Conservation (phyloP, 768 basidiomycete species). For the Tricholoma matsutake region DNA sequence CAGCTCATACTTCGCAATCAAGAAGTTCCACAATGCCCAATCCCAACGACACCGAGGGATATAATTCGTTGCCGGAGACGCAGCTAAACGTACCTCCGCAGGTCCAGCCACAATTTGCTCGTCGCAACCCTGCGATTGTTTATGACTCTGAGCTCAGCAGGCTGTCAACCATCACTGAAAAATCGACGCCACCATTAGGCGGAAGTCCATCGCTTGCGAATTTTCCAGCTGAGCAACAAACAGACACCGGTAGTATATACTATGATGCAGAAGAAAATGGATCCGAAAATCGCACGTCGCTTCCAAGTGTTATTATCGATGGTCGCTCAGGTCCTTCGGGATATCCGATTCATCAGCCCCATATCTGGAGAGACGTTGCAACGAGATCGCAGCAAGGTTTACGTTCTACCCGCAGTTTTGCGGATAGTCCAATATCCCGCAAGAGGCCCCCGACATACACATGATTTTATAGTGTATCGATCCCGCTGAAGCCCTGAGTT, state of each 20-base stretch:
- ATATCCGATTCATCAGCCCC: background rate
- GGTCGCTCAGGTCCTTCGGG: background rate
- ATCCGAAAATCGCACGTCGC: background rate
- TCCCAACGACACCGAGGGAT: conserved; percentile 6
- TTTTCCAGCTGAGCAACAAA: conserved; percentile 10
- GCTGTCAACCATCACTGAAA: conserved; percentile 20
- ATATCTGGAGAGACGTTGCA: background rate
- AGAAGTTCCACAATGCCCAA: conserved; percentile 5
- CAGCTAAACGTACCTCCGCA: conserved; percentile 9
- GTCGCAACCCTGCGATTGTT: conserved; percentile 10
- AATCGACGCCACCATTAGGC: conserved; percentile 11
- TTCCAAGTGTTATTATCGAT: background rate
- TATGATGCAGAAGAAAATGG: background rate
- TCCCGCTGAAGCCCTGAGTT: background rate
- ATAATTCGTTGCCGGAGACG: background rate
- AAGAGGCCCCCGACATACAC: background rate
- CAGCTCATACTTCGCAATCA: conserved; percentile 8
- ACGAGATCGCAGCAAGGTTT: background rate
- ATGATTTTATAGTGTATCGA: background rate
- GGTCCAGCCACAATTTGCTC: conserved; percentile 6
- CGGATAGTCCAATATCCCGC: background rate
- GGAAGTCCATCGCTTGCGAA: conserved; percentile 11
- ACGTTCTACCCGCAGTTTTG: background rate
- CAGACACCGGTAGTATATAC: background rate
- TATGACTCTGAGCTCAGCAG: conserved; percentile 13